phyloP scores from a whole-genome alignment of 139 green algal species.

The Chlorella sorokiniana region DNA sequence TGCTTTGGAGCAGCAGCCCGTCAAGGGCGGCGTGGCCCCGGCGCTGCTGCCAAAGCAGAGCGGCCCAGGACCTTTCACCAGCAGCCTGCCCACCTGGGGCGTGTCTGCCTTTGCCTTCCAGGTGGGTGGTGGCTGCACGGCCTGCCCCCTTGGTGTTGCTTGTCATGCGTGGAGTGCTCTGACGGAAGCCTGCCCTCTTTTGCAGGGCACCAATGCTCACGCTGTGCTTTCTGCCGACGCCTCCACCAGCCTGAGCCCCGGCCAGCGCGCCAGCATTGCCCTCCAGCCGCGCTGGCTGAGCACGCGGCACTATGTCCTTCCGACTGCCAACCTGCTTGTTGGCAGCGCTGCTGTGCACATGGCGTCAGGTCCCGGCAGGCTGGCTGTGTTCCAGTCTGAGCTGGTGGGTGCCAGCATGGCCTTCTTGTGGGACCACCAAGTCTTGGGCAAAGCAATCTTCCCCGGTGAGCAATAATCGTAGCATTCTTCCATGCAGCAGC shows the following conservation, averaged over 20 bases:
- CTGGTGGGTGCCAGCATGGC: constrained; percentile 47
- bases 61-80: not conserved
- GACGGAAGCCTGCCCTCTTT: too few relatives aligned
- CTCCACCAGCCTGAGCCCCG: not conserved
- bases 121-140: too few relatives aligned
- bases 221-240: constrained; percentile 19
- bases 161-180: too few relatives aligned
- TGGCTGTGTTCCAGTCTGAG: constrained; percentile 42
- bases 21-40: not conserved
- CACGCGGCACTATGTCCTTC: constrained; percentile 38
- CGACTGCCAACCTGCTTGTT: constrained; percentile 30
- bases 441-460: constrained; percentile 61
- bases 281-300: constrained; percentile 21
- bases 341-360: not conserved
- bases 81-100: constrained; percentile 17
- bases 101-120: constrained; percentile 55
- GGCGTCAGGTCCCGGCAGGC: not conserved
- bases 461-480: constrained; percentile 25
- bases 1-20: constrained; percentile 46
- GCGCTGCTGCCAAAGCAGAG: constrained; percentile 40
- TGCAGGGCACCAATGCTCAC: constrained; percentile 56
- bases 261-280: not conserved
- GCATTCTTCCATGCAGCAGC: not conserved
- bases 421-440: constrained; percentile 79
- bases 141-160: too few relatives aligned